Percentiles rank a stretch among this genome's conserved stretches.
phyloP scores from a whole-genome alignment of 768 basidiomycete species.

The Russula olivacea region DNA sequence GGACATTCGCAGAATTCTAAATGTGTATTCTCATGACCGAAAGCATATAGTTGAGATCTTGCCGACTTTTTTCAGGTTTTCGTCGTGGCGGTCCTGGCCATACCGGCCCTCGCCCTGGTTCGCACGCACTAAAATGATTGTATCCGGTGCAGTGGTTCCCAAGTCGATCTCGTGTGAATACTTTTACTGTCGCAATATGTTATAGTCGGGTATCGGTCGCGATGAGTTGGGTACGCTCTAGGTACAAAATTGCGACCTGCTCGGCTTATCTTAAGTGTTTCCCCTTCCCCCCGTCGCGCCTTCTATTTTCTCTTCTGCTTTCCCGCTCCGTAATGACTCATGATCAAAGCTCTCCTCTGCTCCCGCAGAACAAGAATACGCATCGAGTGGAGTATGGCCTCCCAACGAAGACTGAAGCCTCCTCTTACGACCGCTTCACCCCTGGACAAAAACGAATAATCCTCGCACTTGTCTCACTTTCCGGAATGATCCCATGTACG shows the following conservation, averaged over 20 bases:
- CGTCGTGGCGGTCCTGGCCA: background rate
- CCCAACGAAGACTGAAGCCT: background rate
- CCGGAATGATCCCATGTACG: conserved; percentile 60
- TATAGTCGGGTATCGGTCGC: background rate
- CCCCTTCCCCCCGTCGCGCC: too few relatives aligned
- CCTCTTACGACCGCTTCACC: conserved; percentile 52
- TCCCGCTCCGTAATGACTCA: background rate
- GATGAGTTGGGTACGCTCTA: background rate
- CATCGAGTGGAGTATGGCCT: background rate
- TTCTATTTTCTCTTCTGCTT: background rate
- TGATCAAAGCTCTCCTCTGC: background rate
- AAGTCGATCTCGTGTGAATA: background rate
- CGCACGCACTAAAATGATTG: background rate
- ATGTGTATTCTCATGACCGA: background rate
- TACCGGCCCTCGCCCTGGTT: background rate
- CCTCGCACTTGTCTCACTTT: conserved; percentile 50
- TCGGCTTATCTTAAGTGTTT: background rate
- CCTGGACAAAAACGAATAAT: conserved; percentile 46
- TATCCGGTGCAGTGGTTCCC: background rate
- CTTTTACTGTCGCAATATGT: background rate
- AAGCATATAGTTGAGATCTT: background rate
- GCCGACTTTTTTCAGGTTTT: background rate
- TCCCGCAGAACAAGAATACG: background rate
- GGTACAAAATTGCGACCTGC: background rate
- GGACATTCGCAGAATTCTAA: background rate